Base-by-base conservation (phyloP, 1,284 basidiomycete genomes). In the Tilletia indica region DNA sequence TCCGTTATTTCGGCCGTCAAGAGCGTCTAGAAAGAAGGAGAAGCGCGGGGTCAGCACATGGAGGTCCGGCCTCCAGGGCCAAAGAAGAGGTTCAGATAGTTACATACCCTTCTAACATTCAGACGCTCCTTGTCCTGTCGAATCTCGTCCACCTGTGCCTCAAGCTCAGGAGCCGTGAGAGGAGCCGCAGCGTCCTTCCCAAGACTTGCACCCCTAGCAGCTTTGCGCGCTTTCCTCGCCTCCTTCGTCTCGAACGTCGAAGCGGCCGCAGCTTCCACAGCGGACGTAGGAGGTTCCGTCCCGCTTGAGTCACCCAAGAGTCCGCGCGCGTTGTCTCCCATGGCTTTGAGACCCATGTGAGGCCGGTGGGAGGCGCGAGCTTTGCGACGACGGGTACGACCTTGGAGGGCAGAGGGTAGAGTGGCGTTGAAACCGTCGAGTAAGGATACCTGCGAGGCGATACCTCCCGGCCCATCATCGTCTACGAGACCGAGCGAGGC, bases 1-100 rank as follows among this genome's bases (percentile, higher is more conserved):
- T 96, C 93, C 58, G 87, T 85, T 76, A 97, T 93, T 85, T 98
- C 94, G 74, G 88, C 90, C 78, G 91, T 89, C 69, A 97, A 88
- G 48, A 76, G 67, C 66, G 67, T 70, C 68, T 72, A 69, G 5
- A 19, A 47, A 48, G 61, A 34, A 58, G 48, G 9, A 47, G 36
- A 42, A 5, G 16, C 25, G n/a, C 14, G 5, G 61, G 16, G 14
- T 25, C 21, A 36, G 9, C 11, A 36, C 16, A n/a, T 5, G 0
- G 3, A 3, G 42, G 31, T n/a, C n/a, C n/a, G n/a, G n/a, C n/a
- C n/a, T n/a, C n/a, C 31, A 63, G n/a, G 31, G 6, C 42, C 42
- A 45, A 45, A 8, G 9, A 3, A 9, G n/a, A n/a, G n/a, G 14
- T 14, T 11, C n/a, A 71, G 39, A 12, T 0, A 6, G 5, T 67